Evolutionary conservation across 1,139 yeast genomes (phyloP), one percentile per base, ranked within the genome.

Genomic region (Petasospora rhodanensis): DNA sequence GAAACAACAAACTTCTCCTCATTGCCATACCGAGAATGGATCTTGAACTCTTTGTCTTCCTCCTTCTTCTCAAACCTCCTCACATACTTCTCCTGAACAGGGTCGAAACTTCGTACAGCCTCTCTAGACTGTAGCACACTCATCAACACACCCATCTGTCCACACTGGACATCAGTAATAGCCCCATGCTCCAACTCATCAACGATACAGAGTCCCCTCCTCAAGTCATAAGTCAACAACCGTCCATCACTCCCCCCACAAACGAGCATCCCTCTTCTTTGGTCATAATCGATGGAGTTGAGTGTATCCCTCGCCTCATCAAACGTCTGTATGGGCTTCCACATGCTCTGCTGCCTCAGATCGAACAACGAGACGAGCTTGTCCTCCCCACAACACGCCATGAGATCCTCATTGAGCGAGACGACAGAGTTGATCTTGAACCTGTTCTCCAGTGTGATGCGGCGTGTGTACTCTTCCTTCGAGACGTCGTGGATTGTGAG

Each of bases 221-320:
- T 28, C 6, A 50, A n/a, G 18, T 50, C 54, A 33, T 47, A 50
- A 3, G 32, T 21, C 22, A 39, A 41, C 3, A 50, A 18, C 4
- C 28, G 28, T 9, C 52, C 51, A 31, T 50, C 54, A 28, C 45
- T 47, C 1, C 49, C 42, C 12, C 53, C 53, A 22, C 31, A 26
- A 12, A 5, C 8, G 2, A 46, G 7, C 9, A 14, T 18, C 14
- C 17, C 28, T 2, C n/a, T 12, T 0, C 10, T 14, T 1, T 24
- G 11, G 6, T 29, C 18, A 19, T 32, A 41, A 14, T 21, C 25
- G 7, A 47, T 16, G 7, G 41, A 25, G 14, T 48, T 48, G 7
- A 48, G 16, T 1, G 41, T 28, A 26, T 45, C 54, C 7, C 12
- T 34, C 1, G 50, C 29, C 8, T 46, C 41, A 2, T 24, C 23